Base-by-base conservation (phyloP, 1,284 basidiomycete species). In the Vanrija sp. region DNA sequence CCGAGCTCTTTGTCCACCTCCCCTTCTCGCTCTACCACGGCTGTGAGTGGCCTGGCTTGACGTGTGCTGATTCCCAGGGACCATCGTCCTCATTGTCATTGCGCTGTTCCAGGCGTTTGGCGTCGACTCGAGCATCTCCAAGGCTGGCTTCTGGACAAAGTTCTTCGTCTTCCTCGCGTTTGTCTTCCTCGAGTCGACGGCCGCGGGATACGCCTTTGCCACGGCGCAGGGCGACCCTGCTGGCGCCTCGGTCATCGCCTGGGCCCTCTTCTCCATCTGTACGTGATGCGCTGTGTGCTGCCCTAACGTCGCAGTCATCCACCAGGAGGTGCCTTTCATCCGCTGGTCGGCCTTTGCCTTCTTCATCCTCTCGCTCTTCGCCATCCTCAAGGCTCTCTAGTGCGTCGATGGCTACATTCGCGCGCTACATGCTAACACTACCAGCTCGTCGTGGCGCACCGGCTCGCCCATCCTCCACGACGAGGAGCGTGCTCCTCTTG, bases 11-110 rank as follows among this genome's bases (percentile, higher is more conserved):
- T 44, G 73, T 78, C 16, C 76, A 77, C 59, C 70, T 78, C 15
- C 91, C 91, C 9, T 93, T 94, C 82, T 92, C 89, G 9, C 83
- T 94, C 51, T 96, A 88, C 79, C 93, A 96, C 71, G 93, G 93
- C 47, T 95, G 92, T 74, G 47, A 67, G 72, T 65, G 14, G 12
- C 16, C 3, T 23, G 36, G 36, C 2, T 6, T 12, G 22, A n/a
- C 4, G 16, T 35, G 18, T n/a, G 25, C 48, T 47, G 16, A 3
- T 45, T 3, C 45, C 5, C 61, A 74, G 72, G 72, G 87, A 91
- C 89, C 15, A 92, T 90, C 46, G 87, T 96, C 48, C 83, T 96
- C 54, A 87, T 95, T 62, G 81, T 96, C 59, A 78, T 96, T 57
- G 87, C 89, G 44, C 86, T 83, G 4, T 96, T 97, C 73, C 86